Percentiles rank a stretch among this genome's conserved stretches.
phyloP scores from a whole-genome alignment of 371 early-diverging fungal species.

The Mycotypha africana region DNA sequence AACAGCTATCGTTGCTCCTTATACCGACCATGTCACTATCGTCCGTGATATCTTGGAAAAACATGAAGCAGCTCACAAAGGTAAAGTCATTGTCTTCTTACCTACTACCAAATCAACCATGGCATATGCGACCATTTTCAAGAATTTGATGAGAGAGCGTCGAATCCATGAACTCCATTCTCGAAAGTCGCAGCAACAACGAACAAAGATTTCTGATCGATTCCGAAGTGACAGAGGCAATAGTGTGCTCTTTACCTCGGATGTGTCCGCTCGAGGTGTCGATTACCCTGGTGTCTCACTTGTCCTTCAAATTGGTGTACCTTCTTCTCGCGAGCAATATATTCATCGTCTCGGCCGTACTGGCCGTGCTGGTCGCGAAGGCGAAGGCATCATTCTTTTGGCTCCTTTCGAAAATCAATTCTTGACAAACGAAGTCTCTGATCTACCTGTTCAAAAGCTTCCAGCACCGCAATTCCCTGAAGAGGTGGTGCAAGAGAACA shows the following conservation, averaged over 20 bases:
- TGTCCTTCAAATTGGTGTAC: slow-evolving; percentile 94
- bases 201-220: slow-evolving; percentile 63
- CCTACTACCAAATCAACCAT: slow-evolving; percentile 79
- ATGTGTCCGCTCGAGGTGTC: slow-evolving; percentile 99
- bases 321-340: slow-evolving; percentile 88
- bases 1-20: slow-evolving; percentile 63
- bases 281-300: slow-evolving; percentile 97
- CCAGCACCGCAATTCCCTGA: slow-evolving; percentile 32
- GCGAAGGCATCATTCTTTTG: slow-evolving; percentile 83
- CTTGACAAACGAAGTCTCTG: slow-evolving; percentile 40
- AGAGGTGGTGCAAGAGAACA: slow-evolving; percentile 17
- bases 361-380: slow-evolving; percentile 94
- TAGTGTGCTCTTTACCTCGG: slow-evolving; percentile 93
- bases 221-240: slow-evolving; percentile 64
- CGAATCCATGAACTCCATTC: slow-evolving; percentile 77
- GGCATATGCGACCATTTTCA: slow-evolving; percentile 64
- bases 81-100: slow-evolving; percentile 91
- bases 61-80: slow-evolving; percentile 43
- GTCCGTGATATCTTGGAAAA: slow-evolving; percentile 60
- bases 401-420: slow-evolving; percentile 81
- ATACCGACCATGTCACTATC: slow-evolving; percentile 52
- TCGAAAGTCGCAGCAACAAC: slow-evolving; percentile 65
- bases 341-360: slow-evolving; percentile 99
- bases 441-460: slow-evolving; percentile 49
- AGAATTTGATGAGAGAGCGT: slow-evolving; percentile 34